Evolutionary conservation across 2,329 filamentous ascomycete species (phyloP), one percentile per base, ranked within the genome.

Genomic region (Shiraia sp.): DNA sequence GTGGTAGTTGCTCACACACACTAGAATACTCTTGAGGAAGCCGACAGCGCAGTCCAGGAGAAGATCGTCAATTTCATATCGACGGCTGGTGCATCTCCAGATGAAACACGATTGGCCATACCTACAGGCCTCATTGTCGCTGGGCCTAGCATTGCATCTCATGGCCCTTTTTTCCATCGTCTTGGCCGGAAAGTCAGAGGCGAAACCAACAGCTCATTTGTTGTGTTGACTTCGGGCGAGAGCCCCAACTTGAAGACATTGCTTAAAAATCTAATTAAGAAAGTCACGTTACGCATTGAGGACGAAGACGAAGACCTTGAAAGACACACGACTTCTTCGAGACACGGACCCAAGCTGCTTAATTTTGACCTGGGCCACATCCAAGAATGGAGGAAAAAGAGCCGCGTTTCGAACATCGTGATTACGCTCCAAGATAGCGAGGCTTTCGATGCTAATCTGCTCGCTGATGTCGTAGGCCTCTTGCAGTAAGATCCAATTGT

Each of bases 341-440:
- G 56, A n/a, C 65, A 85, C 76, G 82, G 80, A 1, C 79, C 79
- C 24, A 83, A 81, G 63, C 80, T 87, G 45, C 77, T 92, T 2
- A 86, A 88, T 55, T 93, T 92, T 63, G 89, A 93, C 59, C 76
- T 93, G 12, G 85, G 88, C 55, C 82, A 86, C 16, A 69, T 93
- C 22, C 72, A 83, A 47, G 76, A 80, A 17, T 83, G 80, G 65
- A 74, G 83, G 10, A 76, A 75, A 44, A 71, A 75, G 7, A 77
- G 79, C 26, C 65, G 69, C 16, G 78, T 77, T 22, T 69, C 78
- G 28, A 81, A 82, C 53, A 79, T 92, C 8, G 78, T 89, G 36
- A 74, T 95, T 34, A 82, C 86, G 0, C 83, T 93, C 45, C 85
- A 90, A 63, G 88, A 93, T 59, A 90, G 87, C 49, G 89, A 93